Percentiles rank a stretch among this genome's conserved stretches.
These are phyloP conservation scores for Euphrasia confusa DNA, from an alignment of 257 asterid genomes.

Conservation along the genomic window DNA sequence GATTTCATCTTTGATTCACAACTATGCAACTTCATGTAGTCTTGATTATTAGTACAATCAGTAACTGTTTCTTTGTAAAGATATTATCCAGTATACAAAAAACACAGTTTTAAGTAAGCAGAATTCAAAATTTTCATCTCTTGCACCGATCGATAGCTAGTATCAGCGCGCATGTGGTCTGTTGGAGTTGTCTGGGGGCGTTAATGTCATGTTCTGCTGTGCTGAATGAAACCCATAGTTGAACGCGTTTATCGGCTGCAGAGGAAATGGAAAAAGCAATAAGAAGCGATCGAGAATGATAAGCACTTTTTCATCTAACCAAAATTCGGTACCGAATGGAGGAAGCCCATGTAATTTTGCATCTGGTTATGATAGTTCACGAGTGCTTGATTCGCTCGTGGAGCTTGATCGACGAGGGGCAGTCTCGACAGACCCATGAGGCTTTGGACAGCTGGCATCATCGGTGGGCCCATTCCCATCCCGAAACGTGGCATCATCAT, in stretches of 20 bases:
- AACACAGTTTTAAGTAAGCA: no score
- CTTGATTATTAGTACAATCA: no score
- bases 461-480: constrained; percentile 42
- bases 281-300: no score
- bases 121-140: no score
- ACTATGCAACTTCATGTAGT: no score
- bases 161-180: constrained; percentile 23
- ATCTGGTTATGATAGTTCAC: constrained; percentile 45
- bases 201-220: constrained; percentile 27
- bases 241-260: constrained; percentile 55
- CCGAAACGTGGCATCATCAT: constrained; percentile 64
- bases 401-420: constrained; percentile 46
- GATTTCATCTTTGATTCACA: no score
- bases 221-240: constrained; percentile 42
- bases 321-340: constrained; percentile 36
- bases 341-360: constrained; percentile 49
- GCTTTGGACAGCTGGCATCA: constrained; percentile 46
- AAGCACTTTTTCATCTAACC: no score
- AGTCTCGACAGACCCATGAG: constrained; percentile 50
- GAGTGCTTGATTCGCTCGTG: constrained; percentile 19
- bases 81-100: no score
- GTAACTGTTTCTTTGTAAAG: no score
- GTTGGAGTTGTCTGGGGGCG: constrained; percentile 24
- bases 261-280: neutral
- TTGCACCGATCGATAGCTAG: neutral